Evolutionary conservation across 192 early-diverging fungal species (phyloP).

Genomic region (Podochytrium sp.): DNA sequence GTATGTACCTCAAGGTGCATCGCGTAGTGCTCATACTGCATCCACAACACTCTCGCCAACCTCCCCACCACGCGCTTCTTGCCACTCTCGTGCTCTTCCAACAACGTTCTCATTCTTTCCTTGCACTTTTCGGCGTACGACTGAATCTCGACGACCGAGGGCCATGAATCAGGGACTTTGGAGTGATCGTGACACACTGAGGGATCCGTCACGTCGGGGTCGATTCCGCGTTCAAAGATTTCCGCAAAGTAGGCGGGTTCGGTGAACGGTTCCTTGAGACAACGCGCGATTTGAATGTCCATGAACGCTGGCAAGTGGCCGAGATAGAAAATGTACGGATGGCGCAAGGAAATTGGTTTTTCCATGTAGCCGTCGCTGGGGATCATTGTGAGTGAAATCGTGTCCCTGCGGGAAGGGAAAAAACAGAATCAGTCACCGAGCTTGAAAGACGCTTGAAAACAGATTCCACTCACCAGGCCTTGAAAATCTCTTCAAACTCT

Average conservation of each 20-base stretch:
- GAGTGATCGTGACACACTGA: constrained; percentile 80
- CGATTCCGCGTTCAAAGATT: constrained; percentile 91
- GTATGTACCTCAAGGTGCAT: constrained; percentile 80
- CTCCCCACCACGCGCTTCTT: constrained; percentile 31
- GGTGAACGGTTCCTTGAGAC: constrained; percentile 29
- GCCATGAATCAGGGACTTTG: constrained; percentile 70
- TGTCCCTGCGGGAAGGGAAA: constrained; percentile 58
- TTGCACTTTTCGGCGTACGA: constrained; percentile 71
- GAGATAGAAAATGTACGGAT: constrained; percentile 69
- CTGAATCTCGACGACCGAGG: constrained; percentile 64
- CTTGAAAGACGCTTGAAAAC: not conserved
- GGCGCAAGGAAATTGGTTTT: constrained; percentile 81
- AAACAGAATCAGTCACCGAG: constrained; percentile 9
- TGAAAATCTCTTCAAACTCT: constrained; percentile 84
- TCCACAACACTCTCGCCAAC: constrained; percentile 71
- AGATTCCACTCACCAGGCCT: constrained; percentile 54
- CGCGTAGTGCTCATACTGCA: constrained; percentile 92
- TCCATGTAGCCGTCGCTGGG: constrained; percentile 48
- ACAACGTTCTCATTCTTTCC: constrained; percentile 50
- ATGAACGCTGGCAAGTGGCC: constrained; percentile 29
- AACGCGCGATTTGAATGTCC: constrained; percentile 43
- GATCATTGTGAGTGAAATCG: constrained; percentile 67
- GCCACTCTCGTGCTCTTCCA: constrained; percentile 35
- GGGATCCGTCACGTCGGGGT: constrained; percentile 61
- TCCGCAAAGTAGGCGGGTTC: constrained; percentile 16